Conservation (phyloP, 2,329 filamentous ascomycete genomes). For the Paracamarosporium sp. region DNA sequence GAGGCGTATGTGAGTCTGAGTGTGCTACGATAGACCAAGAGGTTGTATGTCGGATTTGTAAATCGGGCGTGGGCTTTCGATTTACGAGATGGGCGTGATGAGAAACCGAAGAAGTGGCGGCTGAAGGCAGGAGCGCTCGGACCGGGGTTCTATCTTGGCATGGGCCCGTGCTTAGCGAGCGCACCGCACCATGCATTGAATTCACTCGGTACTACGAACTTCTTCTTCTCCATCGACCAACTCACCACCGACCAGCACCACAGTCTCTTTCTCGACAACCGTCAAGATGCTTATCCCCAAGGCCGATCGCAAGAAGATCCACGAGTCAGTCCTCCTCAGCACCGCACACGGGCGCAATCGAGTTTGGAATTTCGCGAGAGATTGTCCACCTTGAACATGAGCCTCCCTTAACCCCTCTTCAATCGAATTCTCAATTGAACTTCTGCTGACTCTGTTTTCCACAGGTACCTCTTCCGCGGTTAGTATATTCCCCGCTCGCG, state of each 20-base stretch:
- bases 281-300: constrained; percentile 90
- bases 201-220: constrained; percentile 9
- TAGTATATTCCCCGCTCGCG: constrained; percentile 41
- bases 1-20: neutral
- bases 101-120: neutral
- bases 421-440: constrained; percentile 14
- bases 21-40: neutral
- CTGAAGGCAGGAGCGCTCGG: neutral
- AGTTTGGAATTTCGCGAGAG: constrained; percentile 35
- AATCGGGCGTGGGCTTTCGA: neutral
- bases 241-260: constrained; percentile 11
- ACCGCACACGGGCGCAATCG: constrained; percentile 27
- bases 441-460: constrained; percentile 26
- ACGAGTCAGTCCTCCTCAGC: constrained; percentile 82
- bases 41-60: neutral
- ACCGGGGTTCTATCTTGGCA: neutral
- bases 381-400: constrained; percentile 38
- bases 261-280: constrained; percentile 21
- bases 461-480: constrained; percentile 52
- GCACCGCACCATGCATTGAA: neutral
- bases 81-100: neutral
- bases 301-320: constrained; percentile 99
- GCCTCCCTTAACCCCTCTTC: constrained; percentile 15
- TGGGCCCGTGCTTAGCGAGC: constrained; percentile 6
- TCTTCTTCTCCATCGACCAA: constrained; percentile 23